Evolutionary conservation across 83 land plant genomes (phyloP).

Genomic region (Larix sibirica): DNA sequence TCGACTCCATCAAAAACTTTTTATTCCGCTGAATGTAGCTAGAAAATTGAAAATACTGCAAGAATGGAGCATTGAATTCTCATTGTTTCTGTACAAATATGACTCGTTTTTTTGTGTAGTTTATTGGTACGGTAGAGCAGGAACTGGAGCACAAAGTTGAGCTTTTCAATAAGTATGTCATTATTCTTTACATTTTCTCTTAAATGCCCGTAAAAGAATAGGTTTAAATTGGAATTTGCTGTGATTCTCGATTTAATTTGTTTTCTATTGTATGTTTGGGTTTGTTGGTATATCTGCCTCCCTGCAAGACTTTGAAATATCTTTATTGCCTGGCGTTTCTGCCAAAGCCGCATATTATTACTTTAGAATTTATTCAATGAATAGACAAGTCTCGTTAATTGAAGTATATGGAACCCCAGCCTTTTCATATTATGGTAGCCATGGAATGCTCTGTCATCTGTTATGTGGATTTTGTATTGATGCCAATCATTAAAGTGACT

Average conservation of each 20-base stretch:
- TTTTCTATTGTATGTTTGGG: not conserved
- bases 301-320: too few species aligned
- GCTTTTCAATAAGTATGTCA: conserved; percentile 11
- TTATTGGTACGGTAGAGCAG: conserved; percentile 8
- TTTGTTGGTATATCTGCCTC: not conserved
- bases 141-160: conserved; percentile 12
- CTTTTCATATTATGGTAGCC: too few species aligned
- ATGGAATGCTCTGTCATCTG: not conserved
- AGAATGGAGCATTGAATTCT: not conserved
- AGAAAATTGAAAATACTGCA: not conserved
- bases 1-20: not conserved
- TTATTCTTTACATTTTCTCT: not conserved
- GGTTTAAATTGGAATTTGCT: not conserved
- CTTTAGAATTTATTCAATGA: too few species aligned
- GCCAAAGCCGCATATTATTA: too few species aligned
- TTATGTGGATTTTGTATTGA: too few species aligned
- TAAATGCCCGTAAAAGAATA: not conserved
- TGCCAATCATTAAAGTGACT: too few species aligned
- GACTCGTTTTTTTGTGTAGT: not conserved
- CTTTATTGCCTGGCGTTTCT: too few species aligned
- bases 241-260: not conserved
- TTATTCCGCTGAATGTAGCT: not conserved
- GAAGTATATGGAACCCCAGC: too few species aligned
- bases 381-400: too few species aligned
- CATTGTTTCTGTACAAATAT: not conserved